Percentiles rank a stretch among this genome's conserved stretches.
phyloP scores from a whole-genome alignment of 208 protist species.

The Leishmania guyanensis region DNA sequence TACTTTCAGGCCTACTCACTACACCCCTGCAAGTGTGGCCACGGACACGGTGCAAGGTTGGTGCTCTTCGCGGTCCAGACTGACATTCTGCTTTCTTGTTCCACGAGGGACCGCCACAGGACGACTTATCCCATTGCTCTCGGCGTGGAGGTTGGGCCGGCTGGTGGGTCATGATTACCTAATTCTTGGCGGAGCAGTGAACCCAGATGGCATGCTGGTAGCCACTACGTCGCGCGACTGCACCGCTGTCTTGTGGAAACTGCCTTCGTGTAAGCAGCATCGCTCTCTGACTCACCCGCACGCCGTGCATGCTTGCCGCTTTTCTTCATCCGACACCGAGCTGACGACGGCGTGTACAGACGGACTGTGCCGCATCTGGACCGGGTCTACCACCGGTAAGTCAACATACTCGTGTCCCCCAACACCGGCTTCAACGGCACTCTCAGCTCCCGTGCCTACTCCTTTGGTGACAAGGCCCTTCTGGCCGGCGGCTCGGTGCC shows the following conservation, averaged over 20 bases:
- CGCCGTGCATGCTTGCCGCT: constrained; percentile 30
- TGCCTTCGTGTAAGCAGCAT: constrained; percentile 33
- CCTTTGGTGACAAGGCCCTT: constrained; percentile 4
- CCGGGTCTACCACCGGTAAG: constrained; percentile 9
- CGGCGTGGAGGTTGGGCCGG: constrained; percentile 21
- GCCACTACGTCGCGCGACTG: constrained; percentile 35
- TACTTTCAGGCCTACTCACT: constrained; percentile 13
- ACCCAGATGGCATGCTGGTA: constrained; percentile 24
- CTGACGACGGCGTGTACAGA: constrained; percentile 37
- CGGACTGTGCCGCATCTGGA: constrained; percentile 37
- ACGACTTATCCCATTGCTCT: constrained; percentile 29
- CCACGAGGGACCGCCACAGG: constrained; percentile 18
- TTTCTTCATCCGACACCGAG: constrained; percentile 13
- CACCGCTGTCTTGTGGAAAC: constrained; percentile 36
- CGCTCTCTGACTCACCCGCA: constrained; percentile 34
- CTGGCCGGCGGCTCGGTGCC: constrained; percentile 10
- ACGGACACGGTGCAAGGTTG: constrained; percentile 21
- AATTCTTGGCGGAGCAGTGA: constrained; percentile 30
- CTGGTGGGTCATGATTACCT: constrained; percentile 31
- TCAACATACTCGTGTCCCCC: constrained; percentile 11
- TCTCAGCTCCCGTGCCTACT: constrained; percentile 20
- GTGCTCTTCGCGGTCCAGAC: constrained; percentile 17
- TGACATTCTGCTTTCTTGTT: constrained; percentile 33
- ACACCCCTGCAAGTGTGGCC: constrained; percentile 18
- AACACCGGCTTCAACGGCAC: constrained; percentile 18